Base-by-base conservation (phyloP, 164 flowering plant species). In the Brasenia schreberi region DNA sequence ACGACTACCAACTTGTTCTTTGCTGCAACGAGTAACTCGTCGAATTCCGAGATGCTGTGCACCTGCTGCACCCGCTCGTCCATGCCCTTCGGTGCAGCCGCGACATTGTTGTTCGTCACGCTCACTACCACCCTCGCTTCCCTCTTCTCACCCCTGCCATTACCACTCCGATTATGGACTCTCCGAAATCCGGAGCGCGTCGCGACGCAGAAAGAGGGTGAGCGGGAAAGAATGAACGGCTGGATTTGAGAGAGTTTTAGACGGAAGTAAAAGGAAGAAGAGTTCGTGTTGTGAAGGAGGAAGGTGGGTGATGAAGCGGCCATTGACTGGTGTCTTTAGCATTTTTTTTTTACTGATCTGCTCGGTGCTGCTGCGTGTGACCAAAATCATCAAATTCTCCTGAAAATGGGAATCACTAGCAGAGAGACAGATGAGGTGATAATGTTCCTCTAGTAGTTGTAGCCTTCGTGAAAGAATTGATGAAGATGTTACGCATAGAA, bases 1-100 rank as follows among this genome's bases (percentile, higher is more conserved):
- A 88, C 98, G 42, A 93, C 97, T 0, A 93, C 97, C 0, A 93
- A 86, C 79, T 78, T 82, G 84, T 83, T 76, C 45, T 85, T 82
- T 0, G 97, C 97, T 6, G 12, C 1, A 16, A 18, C 58, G 2
- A 93, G 84, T 5, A 94, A 94, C 2, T 75, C 73, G 66, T 93
- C 98, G 75, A 90, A 93, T 56, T 93, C 96, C 39, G 78, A 76
- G 0, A 71, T 65, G 76, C 77, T 86, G 81, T 87, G 93, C 63
- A 93, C 82, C 58, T 80, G 71, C 65, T 74, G 71, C 0, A 92
- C 96, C 27, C 86, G 71, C 7, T 87, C 95, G 45, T 81, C 86
- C 33, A 18, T 18, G 63, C 5, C 23, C 19, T 7, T 9, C 19
- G 63, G 10, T 12, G 63, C 12, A 11, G 69, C 73, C 56, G 53